Percentiles rank a stretch among this genome's conserved stretches.
Conservation (phyloP, 2,329 filamentous ascomycete species). For the Sporothrix brunneoviolacea region DNA sequence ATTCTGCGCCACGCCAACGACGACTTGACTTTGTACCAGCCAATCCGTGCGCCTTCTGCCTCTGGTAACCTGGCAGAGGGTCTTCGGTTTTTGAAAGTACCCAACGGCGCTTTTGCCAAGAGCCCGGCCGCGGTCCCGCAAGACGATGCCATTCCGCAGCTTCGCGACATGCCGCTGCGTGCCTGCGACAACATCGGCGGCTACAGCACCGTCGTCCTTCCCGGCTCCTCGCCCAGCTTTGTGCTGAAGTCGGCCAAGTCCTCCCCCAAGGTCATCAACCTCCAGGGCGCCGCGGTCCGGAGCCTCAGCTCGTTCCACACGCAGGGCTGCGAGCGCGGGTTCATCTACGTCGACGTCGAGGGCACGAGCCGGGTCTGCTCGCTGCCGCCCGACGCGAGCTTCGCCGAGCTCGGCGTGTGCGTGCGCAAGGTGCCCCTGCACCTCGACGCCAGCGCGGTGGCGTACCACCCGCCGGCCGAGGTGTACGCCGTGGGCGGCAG, state of each 20-base stretch:
- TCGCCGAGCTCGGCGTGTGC: constrained; percentile 69
- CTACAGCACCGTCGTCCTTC: constrained; percentile 75
- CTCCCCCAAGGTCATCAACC: constrained; percentile 63
- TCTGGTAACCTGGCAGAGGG: not conserved
- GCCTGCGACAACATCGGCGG: constrained; percentile 62
- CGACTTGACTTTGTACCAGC: constrained; percentile 82
- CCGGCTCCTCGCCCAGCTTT: constrained; percentile 73
- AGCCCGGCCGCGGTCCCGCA: constrained; percentile 38
- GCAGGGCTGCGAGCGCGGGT: constrained; percentile 69
- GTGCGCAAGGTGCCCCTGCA: constrained; percentile 64
- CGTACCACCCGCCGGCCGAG: constrained; percentile 68
- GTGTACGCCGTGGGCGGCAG: constrained; percentile 74
- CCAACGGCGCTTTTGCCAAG: constrained; percentile 48
- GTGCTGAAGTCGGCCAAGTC: constrained; percentile 76
- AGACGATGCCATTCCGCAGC: not conserved
- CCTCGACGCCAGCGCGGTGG: constrained; percentile 63
- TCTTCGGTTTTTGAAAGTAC: constrained; percentile 10
- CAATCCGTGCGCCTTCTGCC: constrained; percentile 47
- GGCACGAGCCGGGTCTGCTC: constrained; percentile 69
- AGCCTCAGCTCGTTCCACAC: constrained; percentile 73
- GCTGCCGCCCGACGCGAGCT: constrained; percentile 55
- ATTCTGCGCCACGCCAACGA: constrained; percentile 73
- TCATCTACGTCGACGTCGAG: constrained; percentile 71
- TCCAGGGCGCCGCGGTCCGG: constrained; percentile 62
- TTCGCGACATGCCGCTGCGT: constrained; percentile 42